Conservation (phyloP, 2,329 filamentous ascomycete genomes). For the Elsinoe necatrix region DNA sequence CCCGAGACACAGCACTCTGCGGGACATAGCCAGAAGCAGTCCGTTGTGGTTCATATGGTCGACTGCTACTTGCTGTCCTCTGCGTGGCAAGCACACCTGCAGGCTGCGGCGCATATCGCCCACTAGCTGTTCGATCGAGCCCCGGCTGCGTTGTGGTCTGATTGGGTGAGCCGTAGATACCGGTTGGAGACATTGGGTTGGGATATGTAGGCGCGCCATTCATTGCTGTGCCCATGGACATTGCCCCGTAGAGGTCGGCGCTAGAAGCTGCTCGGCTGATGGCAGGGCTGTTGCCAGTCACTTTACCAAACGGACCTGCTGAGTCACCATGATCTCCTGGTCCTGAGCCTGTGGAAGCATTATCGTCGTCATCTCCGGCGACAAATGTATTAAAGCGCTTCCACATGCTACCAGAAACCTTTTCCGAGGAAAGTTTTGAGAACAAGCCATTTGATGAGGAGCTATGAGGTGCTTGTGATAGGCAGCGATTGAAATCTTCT, state of each 20-base stretch:
- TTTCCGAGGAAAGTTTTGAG: constrained; percentile 89
- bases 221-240: constrained; percentile 24
- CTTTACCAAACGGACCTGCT: constrained; percentile 71
- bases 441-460: constrained; percentile 69
- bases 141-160: not conserved
- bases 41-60: constrained; percentile 17
- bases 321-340: constrained; percentile 48
- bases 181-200: constrained; percentile 19
- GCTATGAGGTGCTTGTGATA: constrained; percentile 80
- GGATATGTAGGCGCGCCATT: constrained; percentile 10
- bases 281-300: constrained; percentile 54
- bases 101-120: constrained; percentile 18
- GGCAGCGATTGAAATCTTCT: constrained; percentile 72
- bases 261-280: constrained; percentile 52
- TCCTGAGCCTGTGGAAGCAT: constrained; percentile 48
- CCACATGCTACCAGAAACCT: constrained; percentile 84
- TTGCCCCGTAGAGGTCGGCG: constrained; percentile 65
- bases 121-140: constrained; percentile 8
- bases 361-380: constrained; percentile 74
- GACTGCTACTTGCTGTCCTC: constrained; percentile 12
- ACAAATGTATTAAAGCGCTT: constrained; percentile 96
- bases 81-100: constrained; percentile 11
- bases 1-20: constrained; percentile 11
- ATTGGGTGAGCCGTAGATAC: constrained; percentile 24
- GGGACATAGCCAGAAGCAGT: constrained; percentile 13